phyloP scores from a whole-genome alignment of 1,284 basidiomycete species.

The Cutaneotrichosporon cutaneum region DNA sequence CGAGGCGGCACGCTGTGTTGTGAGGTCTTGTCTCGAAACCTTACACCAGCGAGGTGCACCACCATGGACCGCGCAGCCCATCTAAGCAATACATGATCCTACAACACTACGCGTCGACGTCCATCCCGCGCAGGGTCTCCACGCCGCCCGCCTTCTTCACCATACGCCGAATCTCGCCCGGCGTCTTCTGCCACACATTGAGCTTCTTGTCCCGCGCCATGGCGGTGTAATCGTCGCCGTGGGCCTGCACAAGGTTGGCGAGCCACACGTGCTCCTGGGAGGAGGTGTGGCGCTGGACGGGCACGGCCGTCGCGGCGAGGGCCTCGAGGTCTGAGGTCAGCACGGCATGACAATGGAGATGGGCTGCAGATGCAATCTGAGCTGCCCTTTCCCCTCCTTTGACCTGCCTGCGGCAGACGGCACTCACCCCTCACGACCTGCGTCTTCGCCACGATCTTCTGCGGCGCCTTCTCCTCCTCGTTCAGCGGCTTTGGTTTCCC shows the following conservation, averaged over 20 bases:
- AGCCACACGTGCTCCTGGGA: constrained; percentile 70
- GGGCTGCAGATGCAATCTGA: too few relatives aligned
- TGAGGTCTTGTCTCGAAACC: too few relatives aligned
- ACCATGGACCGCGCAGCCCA: background rate
- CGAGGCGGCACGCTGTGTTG: too few relatives aligned
- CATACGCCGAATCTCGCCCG: constrained; percentile 67
- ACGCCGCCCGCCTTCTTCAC: constrained; percentile 42
- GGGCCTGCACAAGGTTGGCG: constrained; percentile 63
- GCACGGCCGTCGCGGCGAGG: constrained; percentile 40
- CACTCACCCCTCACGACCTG: constrained; percentile 52
- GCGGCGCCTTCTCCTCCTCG: constrained; percentile 27
- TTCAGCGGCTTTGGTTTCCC: constrained; percentile 21
- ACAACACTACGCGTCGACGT: constrained; percentile 10
- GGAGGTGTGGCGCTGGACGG: constrained; percentile 65
- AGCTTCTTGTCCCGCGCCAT: constrained; percentile 79
- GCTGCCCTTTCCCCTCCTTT: too few relatives aligned
- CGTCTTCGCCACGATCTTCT: constrained; percentile 52
- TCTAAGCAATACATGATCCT: constrained; percentile 4
- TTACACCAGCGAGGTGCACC: too few relatives aligned
- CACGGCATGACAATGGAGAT: background rate
- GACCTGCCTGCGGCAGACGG: background rate
- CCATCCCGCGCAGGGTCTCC: constrained; percentile 22
- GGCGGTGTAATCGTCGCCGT: constrained; percentile 69
- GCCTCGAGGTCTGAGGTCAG: constrained; percentile 44
- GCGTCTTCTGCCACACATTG: constrained; percentile 83